phyloP scores from a whole-genome alignment of 73 alveolate species.

The Stentor roeselii region DNA sequence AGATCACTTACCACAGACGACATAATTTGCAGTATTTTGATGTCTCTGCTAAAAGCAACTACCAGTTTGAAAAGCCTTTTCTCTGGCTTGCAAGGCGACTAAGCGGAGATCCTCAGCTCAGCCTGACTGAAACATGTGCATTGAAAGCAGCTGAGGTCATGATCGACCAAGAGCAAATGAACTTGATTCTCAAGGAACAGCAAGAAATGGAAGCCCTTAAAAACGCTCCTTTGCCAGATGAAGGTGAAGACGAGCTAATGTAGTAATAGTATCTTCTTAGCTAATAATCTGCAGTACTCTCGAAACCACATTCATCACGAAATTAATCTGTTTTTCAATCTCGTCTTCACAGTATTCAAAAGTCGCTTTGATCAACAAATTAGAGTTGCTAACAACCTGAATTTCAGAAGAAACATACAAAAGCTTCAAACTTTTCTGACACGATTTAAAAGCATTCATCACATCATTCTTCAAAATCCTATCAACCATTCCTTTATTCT shows the following conservation, averaged over 20 bases:
- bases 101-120: conserved; percentile 75
- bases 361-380: too few species aligned
- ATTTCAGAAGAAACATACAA: too few species aligned
- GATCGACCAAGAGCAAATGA: conserved; percentile 73
- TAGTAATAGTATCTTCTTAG: too few species aligned
- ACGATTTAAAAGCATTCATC: too few species aligned
- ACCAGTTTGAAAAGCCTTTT: conserved; percentile 99
- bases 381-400: too few species aligned
- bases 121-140: conserved; percentile 79
- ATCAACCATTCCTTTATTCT: too few species aligned
- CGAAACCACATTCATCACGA: too few species aligned
- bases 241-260: conserved; percentile 81
- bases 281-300: too few species aligned
- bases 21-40: conserved; percentile 97
- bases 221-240: conserved; percentile 71
- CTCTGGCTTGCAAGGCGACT: conserved; percentile 97
- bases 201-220: conserved; percentile 63
- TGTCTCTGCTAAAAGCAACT: conserved; percentile 98
- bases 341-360: too few species aligned
- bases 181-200: conserved; percentile 56
- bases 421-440: too few species aligned
- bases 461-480: too few species aligned
- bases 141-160: conserved; percentile 71
- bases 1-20: conserved; percentile 98
- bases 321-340: too few species aligned